Percentiles rank a stretch among this genome's conserved stretches.
Conservation (phyloP, 2,329 filamentous ascomycete genomes). For the Ceratocystiopsis brevicomis region DNA sequence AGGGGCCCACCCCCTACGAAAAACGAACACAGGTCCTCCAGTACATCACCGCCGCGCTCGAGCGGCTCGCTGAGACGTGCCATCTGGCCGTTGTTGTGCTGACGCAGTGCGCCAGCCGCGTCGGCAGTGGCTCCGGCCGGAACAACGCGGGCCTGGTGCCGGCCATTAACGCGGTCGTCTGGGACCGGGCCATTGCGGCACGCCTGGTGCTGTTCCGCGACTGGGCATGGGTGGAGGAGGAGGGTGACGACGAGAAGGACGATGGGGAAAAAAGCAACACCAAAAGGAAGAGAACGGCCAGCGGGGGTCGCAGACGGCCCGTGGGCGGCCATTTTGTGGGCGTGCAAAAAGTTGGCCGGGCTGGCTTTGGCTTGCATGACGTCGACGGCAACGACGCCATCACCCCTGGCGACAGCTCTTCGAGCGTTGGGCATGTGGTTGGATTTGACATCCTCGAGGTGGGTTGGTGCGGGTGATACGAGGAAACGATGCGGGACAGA, state of each 20-base stretch:
- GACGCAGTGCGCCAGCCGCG: conserved; percentile 67
- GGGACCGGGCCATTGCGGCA: conserved; percentile 61
- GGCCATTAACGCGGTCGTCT: conserved; percentile 54
- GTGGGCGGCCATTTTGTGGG: conserved; percentile 39
- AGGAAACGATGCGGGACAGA: neutral
- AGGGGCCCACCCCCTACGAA: conserved; percentile 6
- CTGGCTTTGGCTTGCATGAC: too few species aligned
- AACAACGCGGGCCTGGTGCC: conserved; percentile 46
- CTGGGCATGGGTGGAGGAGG: conserved; percentile 33
- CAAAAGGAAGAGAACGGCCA: too few species aligned
- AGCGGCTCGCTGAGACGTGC: conserved; percentile 55
- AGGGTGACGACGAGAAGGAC: conserved; percentile 10
- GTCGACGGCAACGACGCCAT: too few species aligned
- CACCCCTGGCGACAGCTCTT: conserved; percentile 13
- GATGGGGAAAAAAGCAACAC: too few species aligned
- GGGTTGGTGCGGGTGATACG: conserved; percentile 10
- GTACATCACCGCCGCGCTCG: conserved; percentile 48
- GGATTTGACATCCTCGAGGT: conserved; percentile 32
- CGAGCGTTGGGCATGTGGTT: conserved; percentile 22
- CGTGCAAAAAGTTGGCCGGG: conserved; percentile 44
- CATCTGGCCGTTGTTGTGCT: conserved; percentile 57
- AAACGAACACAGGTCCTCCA: conserved; percentile 30
- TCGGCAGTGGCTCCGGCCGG: conserved; percentile 39
- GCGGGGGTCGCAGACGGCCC: conserved; percentile 14
- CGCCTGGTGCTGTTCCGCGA: conserved; percentile 65